A percentile compares a stretch with the other conserved stretches of the same genome.
Conservation (phyloP, 2,329 filamentous ascomycete genomes). For the Mariannaea sp. region DNA sequence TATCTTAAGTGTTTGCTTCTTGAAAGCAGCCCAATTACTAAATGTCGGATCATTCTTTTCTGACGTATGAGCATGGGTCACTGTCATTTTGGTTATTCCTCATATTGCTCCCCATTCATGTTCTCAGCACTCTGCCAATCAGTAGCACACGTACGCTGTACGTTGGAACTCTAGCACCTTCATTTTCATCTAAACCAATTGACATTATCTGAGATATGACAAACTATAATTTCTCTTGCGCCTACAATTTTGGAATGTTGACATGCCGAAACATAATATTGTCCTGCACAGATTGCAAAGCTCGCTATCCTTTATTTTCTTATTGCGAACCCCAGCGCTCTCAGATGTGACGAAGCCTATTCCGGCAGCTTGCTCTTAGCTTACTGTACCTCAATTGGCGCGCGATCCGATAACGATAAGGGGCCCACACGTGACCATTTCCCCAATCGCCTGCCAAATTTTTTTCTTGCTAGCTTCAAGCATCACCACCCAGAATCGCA, state of each 20-base stretch:
- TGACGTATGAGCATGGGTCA: background rate
- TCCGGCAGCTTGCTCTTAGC: too few species aligned
- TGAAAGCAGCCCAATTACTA: background rate
- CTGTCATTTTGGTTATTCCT: background rate
- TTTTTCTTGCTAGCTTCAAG: slow-evolving; percentile 19
- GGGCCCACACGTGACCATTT: slow-evolving; percentile 10
- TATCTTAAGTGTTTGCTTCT: background rate
- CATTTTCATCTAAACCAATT: slow-evolving; percentile 5
- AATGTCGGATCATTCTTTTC: slow-evolving; percentile 10
- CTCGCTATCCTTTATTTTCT: too few species aligned
- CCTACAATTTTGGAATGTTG: too few species aligned
- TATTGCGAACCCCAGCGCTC: too few species aligned
- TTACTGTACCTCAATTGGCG: background rate
- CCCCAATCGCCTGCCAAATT: slow-evolving; percentile 13
- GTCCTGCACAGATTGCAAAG: too few species aligned
- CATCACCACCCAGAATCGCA: background rate
- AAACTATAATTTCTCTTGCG: background rate
- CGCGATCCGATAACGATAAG: slow-evolving; percentile 21
- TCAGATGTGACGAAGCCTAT: too few species aligned
- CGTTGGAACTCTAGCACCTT: slow-evolving; percentile 1
- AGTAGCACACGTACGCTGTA: background rate
- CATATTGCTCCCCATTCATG: background rate
- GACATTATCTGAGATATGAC: background rate
- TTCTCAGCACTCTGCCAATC: background rate
- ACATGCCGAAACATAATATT: too few species aligned